Percentiles rank a stretch among this genome's conserved stretches.
phyloP scores from a whole-genome alignment of 139 green algal species.

The Chlorella sp. region DNA sequence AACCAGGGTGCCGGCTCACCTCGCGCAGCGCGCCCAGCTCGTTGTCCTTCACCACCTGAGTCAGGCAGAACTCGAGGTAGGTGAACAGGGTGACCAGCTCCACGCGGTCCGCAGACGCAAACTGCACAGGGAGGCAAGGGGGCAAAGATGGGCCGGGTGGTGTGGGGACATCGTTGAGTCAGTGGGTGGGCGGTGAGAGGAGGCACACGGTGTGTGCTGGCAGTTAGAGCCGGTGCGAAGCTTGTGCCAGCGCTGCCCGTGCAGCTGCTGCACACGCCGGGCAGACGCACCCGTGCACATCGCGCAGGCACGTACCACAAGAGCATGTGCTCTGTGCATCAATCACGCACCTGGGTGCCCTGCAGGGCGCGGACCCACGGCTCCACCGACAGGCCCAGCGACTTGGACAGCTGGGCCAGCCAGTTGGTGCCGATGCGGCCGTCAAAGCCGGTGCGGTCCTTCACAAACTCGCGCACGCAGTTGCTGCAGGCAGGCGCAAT shows the following conservation, averaged over 20 bases:
- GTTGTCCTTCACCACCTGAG: slow-evolving; percentile 98
- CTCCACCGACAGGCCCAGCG: slow-evolving; percentile 60
- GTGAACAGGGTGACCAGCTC: slow-evolving; percentile 90
- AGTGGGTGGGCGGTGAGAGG: too few species aligned
- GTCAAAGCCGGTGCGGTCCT: slow-evolving; percentile 78
- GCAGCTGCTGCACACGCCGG: too few species aligned
- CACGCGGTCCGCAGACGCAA: slow-evolving; percentile 75
- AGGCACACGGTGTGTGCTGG: too few species aligned
- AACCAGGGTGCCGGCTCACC: too few species aligned
- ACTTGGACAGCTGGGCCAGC: slow-evolving; percentile 35
- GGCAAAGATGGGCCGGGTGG: background rate
- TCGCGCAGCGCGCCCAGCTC: slow-evolving; percentile 92
- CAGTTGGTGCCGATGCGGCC: slow-evolving; percentile 49
- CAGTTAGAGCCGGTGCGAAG: too few species aligned
- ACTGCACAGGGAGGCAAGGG: slow-evolving; percentile 72
- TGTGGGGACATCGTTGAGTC: too few species aligned
- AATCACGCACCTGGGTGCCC: slow-evolving; percentile 27
- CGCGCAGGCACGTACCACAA: too few species aligned
- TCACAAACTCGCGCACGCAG: slow-evolving; percentile 89
- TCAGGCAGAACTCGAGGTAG: slow-evolving; percentile 97
- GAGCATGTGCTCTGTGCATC: too few species aligned
- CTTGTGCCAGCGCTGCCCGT: too few species aligned
- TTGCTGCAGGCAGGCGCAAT: slow-evolving; percentile 38
- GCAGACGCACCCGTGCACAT: too few species aligned
- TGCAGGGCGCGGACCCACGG: slow-evolving; percentile 64